These are phyloP conservation scores for Castanea mollissima DNA, from an alignment of 306 rosid species.

Conservation along the genomic window DNA sequence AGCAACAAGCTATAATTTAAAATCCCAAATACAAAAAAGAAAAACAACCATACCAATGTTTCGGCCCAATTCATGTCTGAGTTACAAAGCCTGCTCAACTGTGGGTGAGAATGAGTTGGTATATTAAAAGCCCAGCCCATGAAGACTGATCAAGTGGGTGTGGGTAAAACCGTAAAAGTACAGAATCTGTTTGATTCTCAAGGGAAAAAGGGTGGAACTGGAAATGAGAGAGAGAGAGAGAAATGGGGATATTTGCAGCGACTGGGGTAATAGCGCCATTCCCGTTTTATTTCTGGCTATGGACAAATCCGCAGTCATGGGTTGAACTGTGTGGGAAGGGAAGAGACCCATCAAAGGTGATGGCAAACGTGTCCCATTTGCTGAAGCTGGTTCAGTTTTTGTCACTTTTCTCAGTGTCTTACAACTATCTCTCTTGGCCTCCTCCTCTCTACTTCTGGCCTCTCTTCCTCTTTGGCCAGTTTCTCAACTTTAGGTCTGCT, in stretches of 20 bases:
- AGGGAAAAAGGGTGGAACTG: too few relatives aligned
- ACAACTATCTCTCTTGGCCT: constrained; percentile 53
- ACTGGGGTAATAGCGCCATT: constrained; percentile 60
- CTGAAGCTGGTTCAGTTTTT: constrained; percentile 72
- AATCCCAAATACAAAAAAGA: too few relatives aligned
- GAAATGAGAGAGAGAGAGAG: background rate
- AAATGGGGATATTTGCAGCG: constrained; percentile 52
- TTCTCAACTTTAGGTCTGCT: constrained; percentile 69
- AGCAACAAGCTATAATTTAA: too few relatives aligned
- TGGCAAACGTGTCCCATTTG: constrained; percentile 61
- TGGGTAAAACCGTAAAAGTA: too few relatives aligned
- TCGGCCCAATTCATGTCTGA: too few relatives aligned
- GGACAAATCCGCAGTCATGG: constrained; percentile 81
- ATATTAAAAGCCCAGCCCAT: too few relatives aligned
- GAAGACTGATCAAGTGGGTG: too few relatives aligned
- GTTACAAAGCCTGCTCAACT: too few relatives aligned
- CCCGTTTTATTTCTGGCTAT: constrained; percentile 67
- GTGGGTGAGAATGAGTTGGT: too few relatives aligned
- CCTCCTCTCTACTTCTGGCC: constrained; percentile 86
- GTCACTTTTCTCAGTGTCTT: constrained; percentile 60
- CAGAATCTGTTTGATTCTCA: too few relatives aligned
- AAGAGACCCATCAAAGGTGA: constrained; percentile 65
- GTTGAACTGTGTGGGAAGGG: constrained; percentile 67
- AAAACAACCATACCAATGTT: too few relatives aligned
- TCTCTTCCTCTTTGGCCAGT: constrained; percentile 76